phyloP scores from a whole-genome alignment of 2,329 filamentous ascomycete species.

The Ceratocystis albifundus region DNA sequence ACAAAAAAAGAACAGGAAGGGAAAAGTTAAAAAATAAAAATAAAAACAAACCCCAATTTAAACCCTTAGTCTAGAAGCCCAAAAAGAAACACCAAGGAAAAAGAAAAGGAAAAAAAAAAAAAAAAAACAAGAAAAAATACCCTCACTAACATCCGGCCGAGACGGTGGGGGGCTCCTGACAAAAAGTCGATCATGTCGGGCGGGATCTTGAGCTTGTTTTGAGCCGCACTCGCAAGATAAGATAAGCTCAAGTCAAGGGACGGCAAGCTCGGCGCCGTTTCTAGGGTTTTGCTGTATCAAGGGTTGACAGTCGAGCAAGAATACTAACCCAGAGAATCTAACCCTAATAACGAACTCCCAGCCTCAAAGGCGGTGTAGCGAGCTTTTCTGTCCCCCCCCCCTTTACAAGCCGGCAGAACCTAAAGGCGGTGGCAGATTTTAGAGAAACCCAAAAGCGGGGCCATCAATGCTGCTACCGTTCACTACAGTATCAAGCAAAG shows the following conservation, averaged over 20 bases:
- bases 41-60: too few relatives aligned
- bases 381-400: background rate
- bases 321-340: background rate
- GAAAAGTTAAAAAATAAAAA: background rate
- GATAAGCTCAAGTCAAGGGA: background rate
- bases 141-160: background rate
- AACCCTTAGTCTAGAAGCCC: background rate
- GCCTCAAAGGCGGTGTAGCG: background rate
- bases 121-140: background rate
- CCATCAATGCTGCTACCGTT: background rate
- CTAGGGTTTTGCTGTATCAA: background rate
- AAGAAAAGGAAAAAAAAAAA: background rate
- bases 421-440: conserved; percentile 2
- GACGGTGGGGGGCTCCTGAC: background rate
- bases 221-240: conserved; percentile 4
- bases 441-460: background rate
- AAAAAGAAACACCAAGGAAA: background rate
- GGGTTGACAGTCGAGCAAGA: background rate
- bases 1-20: background rate
- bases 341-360: background rate
- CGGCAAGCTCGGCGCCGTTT: background rate
- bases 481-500: background rate
- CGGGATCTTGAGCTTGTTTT: conserved; percentile 13
- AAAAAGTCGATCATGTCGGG: background rate
- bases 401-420: background rate